Evolutionary conservation across 495 filamentous ascomycete species (phyloP).

Genomic region (Hypomontagnella monticulosa): DNA sequence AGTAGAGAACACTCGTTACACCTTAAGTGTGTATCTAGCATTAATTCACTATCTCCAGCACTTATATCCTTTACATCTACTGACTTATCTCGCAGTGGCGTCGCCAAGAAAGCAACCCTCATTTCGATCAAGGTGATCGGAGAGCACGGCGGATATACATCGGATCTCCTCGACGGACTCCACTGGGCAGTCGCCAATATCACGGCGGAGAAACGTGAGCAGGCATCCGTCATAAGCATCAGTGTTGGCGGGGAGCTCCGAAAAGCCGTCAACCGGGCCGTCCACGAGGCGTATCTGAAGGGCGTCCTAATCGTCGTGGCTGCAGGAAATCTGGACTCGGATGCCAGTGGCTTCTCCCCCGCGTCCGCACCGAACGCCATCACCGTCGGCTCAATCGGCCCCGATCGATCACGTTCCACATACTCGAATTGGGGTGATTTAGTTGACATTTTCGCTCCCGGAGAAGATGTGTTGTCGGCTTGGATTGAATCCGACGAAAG

Average conservation of each 20-base stretch:
- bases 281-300: conserved; percentile 53
- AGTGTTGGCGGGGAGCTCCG: conserved; percentile 56
- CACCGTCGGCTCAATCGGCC: conserved; percentile 65
- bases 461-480: conserved; percentile 58
- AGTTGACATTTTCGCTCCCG: conserved; percentile 70
- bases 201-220: conserved; percentile 43
- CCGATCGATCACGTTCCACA: conserved; percentile 53
- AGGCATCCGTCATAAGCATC: conserved; percentile 60
- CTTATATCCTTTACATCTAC: conserved; percentile 2
- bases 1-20: too few species aligned
- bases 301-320: conserved; percentile 62
- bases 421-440: conserved; percentile 68
- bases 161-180: conserved; percentile 64
- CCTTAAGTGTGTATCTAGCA: too few species aligned
- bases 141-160: conserved; percentile 46
- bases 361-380: conserved; percentile 65
- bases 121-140: conserved; percentile 71
- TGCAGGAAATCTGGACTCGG: conserved; percentile 58
- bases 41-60: too few species aligned
- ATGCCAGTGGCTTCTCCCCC: conserved; percentile 56
- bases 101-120: conserved; percentile 69
- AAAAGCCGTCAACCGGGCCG: conserved; percentile 58
- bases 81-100: conserved; percentile 49
- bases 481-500: conserved; percentile 59
- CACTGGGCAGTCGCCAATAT: conserved; percentile 63